A percentile compares a stretch with the other conserved stretches of the same genome.
These are phyloP conservation scores for Lentinus tigrinus DNA, from an alignment of 768 basidiomycete genomes.

Conservation along the genomic window DNA sequence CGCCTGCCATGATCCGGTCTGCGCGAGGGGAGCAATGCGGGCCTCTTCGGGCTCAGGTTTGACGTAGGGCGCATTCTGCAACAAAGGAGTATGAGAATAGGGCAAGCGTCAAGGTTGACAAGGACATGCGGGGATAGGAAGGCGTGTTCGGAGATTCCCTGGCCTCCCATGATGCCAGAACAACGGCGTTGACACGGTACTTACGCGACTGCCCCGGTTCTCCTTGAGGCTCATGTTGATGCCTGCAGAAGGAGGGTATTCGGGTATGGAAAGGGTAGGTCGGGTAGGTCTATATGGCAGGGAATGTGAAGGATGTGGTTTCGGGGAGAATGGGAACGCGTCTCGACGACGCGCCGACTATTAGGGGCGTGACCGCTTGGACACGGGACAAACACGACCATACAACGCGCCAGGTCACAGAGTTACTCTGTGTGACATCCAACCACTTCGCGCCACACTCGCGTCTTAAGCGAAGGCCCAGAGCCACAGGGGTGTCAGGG, in stretches of 20 bases:
- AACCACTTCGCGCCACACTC: neutral
- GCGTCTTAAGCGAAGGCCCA: slow-evolving; percentile 1
- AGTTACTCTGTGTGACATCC: neutral
- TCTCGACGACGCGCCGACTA: slow-evolving; percentile 5
- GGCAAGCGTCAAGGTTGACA: slow-evolving; percentile 1
- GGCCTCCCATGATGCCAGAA: neutral
- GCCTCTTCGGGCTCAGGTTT: slow-evolving; percentile 35
- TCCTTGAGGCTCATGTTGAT: slow-evolving; percentile 17
- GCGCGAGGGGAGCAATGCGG: slow-evolving; percentile 12
- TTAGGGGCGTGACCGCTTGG: slow-evolving; percentile 11
- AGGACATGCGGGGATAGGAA: neutral
- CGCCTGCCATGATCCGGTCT: slow-evolving; percentile 9
- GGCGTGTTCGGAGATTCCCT: neutral
- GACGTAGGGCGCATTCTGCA: slow-evolving; percentile 17
- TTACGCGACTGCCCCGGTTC: neutral
- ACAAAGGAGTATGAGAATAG: slow-evolving; percentile 1
- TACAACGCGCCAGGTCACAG: slow-evolving; percentile 21
- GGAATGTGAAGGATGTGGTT: neutral
- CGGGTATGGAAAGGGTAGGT: neutral
- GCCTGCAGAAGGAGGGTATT: neutral
- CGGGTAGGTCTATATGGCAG: slow-evolving; percentile 7
- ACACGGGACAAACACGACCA: slow-evolving; percentile 4
- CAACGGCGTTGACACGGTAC: neutral
- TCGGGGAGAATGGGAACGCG: slow-evolving; percentile 8
- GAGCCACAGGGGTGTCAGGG: neutral